Base-by-base conservation (phyloP, 108 stramenopile genomes). In the Nitzschia sp. region DNA sequence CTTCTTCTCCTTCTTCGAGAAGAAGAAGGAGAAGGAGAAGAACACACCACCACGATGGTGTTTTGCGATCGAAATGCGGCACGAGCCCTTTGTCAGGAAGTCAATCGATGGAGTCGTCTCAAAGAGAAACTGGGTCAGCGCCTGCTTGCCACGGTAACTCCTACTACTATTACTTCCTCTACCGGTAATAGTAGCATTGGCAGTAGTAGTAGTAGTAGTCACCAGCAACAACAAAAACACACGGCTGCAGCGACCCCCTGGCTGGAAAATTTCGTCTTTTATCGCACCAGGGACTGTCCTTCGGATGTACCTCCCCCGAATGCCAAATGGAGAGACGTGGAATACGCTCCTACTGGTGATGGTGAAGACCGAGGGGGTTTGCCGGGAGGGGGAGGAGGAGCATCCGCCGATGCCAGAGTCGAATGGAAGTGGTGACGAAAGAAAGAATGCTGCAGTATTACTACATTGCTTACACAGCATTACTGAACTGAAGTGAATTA, bases 101-200 rank as follows among this genome's bases (percentile, higher is more conserved):
- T 50, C 48, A 50, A 50, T 21, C 48, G 48, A 50, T 50, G 48
- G 48, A 21, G 48, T 50, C 48, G 48, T 50, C 48, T 50, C 13
- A 16, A 22, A 21, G 48, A 50, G 19, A 50, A 11, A 11, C 19
- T 50, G 19, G 48, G 19, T 4, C 13, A 50, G 9, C 48, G 48
- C 9, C 38, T 9, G 38, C 6, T 13, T 6, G 13, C 38, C 38
- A 13, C 13, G n/a, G n/a, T n/a, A 41, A 13, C 13, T 41, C 13
- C 6, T 41, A 41, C 38, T 41, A 11, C 13, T 41, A 41, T 41
- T 41, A 11, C 38, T 41, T 13, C 38, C 13, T 41, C 11, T 41
- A 6, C 13, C 38, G 38, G 13, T 13, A 11, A n/a, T n/a, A n/a
- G n/a, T n/a, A n/a, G n/a, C n/a, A n/a, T n/a, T n/a, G n/a, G n/a